A percentile compares a stretch with the other conserved stretches of the same genome.
These are phyloP conservation scores for Mycocentrospora acerina DNA, from an alignment of 2,329 filamentous ascomycete species.

Conservation along the genomic window DNA sequence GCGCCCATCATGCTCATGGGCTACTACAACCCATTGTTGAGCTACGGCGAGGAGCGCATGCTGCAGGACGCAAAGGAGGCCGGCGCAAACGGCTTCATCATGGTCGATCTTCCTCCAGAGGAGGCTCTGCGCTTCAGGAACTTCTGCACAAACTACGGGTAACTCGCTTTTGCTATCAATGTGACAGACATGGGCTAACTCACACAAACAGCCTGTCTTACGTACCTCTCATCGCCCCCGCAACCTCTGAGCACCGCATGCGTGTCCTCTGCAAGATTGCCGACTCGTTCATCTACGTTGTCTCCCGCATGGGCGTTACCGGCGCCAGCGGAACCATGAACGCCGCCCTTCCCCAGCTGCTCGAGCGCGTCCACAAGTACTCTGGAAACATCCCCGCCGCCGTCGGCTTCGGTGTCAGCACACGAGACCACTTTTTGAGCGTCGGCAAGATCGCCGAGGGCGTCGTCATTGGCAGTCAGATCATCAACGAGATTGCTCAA, in stretches of 20 bases:
- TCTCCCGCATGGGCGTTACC: constrained; percentile 95
- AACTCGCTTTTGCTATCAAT: constrained; percentile 36
- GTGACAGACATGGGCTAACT: constrained; percentile 14
- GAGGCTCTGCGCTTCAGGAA: constrained; percentile 91
- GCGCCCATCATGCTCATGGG: constrained; percentile 93
- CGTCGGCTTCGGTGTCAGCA: constrained; percentile 95
- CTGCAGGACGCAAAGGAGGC: constrained; percentile 80
- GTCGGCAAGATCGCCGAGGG: constrained; percentile 85
- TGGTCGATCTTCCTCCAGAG: constrained; percentile 93
- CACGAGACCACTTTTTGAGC: constrained; percentile 86
- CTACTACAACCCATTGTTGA: constrained; percentile 95
- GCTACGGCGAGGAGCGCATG: constrained; percentile 90
- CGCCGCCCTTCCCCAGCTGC: constrained; percentile 75
- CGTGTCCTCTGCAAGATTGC: constrained; percentile 93
- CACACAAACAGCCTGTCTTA: constrained; percentile 73
- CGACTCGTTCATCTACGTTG: constrained; percentile 98
- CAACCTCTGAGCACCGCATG: constrained; percentile 91
- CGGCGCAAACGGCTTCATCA: constrained; percentile 93
- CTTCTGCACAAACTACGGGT: constrained; percentile 76
- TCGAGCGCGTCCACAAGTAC: constrained; percentile 86
- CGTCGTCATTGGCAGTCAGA: constrained; percentile 95
- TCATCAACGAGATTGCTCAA: constrained; percentile 76
- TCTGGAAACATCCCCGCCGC: constrained; percentile 88
- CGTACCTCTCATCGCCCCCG: constrained; percentile 92
- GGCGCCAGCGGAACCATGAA: constrained; percentile 84